phyloP scores from a whole-genome alignment of 1,139 yeast genomes.

The Chernovozyma aurita region DNA sequence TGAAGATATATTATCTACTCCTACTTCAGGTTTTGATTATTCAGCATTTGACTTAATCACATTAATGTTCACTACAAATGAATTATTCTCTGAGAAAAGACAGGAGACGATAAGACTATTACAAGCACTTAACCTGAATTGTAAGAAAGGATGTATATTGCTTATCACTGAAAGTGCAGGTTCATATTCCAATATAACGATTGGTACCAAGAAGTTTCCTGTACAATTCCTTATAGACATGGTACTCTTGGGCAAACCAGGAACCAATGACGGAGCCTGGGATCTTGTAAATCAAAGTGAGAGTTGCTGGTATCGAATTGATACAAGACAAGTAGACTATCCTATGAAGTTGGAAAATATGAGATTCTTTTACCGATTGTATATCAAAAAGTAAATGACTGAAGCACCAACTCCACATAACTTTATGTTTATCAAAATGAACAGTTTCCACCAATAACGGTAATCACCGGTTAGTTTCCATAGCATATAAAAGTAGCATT shows the following conservation, averaged over 20 bases:
- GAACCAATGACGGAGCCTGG: conserved; percentile 56
- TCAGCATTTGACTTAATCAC: conserved; percentile 49
- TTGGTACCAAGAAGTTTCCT: conserved; percentile 76
- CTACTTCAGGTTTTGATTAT: neutral
- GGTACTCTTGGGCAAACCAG: conserved; percentile 54
- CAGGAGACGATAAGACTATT: conserved; percentile 58
- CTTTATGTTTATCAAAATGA: neutral
- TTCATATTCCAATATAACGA: conserved; percentile 73
- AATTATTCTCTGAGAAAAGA: conserved; percentile 67
- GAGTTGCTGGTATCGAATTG: conserved; percentile 76
- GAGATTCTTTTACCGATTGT: conserved; percentile 79
- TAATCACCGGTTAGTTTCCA: too few relatives aligned
- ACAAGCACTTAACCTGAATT: conserved; percentile 43
- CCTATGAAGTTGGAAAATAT: conserved; percentile 77
- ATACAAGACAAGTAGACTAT: conserved; percentile 51
- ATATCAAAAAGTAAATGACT: conserved; percentile 41
- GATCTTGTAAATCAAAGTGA: conserved; percentile 60
- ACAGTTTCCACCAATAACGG: too few relatives aligned
- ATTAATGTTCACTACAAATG: conserved; percentile 80
- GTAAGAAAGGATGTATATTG: conserved; percentile 52
- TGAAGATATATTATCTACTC: conserved; percentile 40
- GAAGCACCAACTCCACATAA: too few relatives aligned
- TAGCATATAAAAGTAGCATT: neutral
- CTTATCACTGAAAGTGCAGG: conserved; percentile 87
- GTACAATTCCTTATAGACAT: conserved; percentile 77